These are phyloP conservation scores for Dictyostelium firmibasis DNA, from an alignment of 78 protist genomes.

Conservation along the genomic window DNA sequence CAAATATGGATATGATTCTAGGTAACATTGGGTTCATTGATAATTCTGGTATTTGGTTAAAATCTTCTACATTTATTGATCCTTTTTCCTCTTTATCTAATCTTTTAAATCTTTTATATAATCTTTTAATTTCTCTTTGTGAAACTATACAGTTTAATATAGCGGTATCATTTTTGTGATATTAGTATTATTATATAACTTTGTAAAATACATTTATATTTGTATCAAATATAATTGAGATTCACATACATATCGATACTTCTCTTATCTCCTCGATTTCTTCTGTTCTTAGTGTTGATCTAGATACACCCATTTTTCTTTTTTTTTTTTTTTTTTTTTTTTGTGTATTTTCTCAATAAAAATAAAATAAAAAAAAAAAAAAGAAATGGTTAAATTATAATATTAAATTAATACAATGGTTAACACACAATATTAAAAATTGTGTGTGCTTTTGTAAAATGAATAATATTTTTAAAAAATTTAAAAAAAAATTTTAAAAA, in stretches of 20 bases:
- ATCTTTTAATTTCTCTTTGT: constrained; percentile 73
- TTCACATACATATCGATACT: constrained; percentile 48
- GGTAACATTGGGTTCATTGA: constrained; percentile 86
- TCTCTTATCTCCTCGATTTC: constrained; percentile 60
- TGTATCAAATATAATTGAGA: too few species aligned
- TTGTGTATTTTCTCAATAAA: too few species aligned
- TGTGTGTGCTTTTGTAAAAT: background rate
- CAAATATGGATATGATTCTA: constrained; percentile 80
- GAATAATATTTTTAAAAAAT: background rate
- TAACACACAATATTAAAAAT: background rate
- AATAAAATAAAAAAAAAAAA: background rate
- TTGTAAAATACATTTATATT: background rate
- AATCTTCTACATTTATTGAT: constrained; percentile 78
- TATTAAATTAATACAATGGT: background rate
- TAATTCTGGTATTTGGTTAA: constrained; percentile 80
- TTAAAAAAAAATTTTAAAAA: background rate
- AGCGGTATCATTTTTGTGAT: background rate
- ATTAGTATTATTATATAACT: background rate
- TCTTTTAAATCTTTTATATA: constrained; percentile 84
- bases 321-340: background rate
- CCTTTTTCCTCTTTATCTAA: constrained; percentile 83
- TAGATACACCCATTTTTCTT: constrained; percentile 57
- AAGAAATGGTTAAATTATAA: background rate
- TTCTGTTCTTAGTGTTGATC: constrained; percentile 76
- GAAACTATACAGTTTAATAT: constrained; percentile 51